Evolutionary conservation across 768 basidiomycete genomes (phyloP).

Genomic region (Phanerochaete sordida): DNA sequence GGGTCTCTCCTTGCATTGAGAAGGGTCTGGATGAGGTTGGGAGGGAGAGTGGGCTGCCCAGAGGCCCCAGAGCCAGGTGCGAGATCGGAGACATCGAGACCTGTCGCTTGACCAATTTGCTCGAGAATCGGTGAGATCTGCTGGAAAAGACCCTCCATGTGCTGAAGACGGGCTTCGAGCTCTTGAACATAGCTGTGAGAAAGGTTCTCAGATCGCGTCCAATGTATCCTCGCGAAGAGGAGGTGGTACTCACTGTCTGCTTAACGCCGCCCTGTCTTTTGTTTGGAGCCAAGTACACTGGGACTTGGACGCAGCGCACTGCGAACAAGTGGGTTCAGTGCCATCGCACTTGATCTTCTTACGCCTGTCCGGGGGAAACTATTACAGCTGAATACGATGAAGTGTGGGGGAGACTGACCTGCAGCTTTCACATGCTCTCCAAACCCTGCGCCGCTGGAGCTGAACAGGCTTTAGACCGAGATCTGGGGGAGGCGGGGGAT

Average conservation of each 20-base stretch:
- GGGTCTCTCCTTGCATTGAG: constrained; percentile 17
- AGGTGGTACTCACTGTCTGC: constrained; percentile 68
- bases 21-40: constrained; percentile 22
- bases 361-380: constrained; percentile 43
- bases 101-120: constrained; percentile 58
- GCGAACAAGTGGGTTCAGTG: constrained; percentile 80
- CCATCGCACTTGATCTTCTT: constrained; percentile 96
- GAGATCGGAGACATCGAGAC: constrained; percentile 25
- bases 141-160: constrained; percentile 84
- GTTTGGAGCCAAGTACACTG: constrained; percentile 90
- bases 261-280: constrained; percentile 85
- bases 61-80: constrained; percentile 13
- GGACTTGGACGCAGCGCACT: constrained; percentile 70
- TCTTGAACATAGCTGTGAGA: constrained; percentile 79
- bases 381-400: constrained; percentile 5
- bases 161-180: constrained; percentile 80
- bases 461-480: constrained; percentile 66
- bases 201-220: background rate
- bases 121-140: constrained; percentile 80
- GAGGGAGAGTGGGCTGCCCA: constrained; percentile 1
- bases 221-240: background rate
- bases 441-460: constrained; percentile 76
- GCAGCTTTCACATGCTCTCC: constrained; percentile 89
- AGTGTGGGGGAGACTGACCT: constrained; percentile 48
- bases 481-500: constrained; percentile 44